Base-by-base conservation (phyloP, 2,329 filamentous ascomycete genomes). In the Alternaria novae-zelandiae region DNA sequence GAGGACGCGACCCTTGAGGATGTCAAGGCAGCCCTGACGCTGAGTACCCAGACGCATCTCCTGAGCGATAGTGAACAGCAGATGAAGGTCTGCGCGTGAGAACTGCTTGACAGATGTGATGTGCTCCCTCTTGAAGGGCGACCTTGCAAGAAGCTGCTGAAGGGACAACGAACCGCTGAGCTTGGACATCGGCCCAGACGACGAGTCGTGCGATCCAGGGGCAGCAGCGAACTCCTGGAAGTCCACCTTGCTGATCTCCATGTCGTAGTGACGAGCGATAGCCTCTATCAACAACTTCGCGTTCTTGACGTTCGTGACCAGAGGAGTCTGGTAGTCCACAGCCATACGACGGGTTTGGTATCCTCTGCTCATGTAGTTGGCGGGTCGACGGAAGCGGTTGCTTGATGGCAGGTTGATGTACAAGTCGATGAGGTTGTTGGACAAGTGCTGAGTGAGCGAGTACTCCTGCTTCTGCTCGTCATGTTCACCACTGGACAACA, bases 321-420 rank as follows among this genome's bases (percentile, higher is more conserved):
- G 85, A 62, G 96, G 96, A 58, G 96, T 97, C 83, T 98, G 95
- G 83, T 97, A 93, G 82, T 97, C 96, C 45, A 99, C 96, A 36
- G 96, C 96, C 94, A 99, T 97, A 81, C 96, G 90, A 80, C 96
- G 90, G 59, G 96, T 98, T 77, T 92, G 91, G 83, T 99, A 99
- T 64, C 96, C 96, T 84, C 96, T 96, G 82, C 92, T 96, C 91
- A 99, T 96, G 83, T 98, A 99, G 85, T 94, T 99, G 74, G 96
- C 96, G 30, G 96, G 96, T 70, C 96, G 90, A 73, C 96, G 89
- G 86, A 96, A 99, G 81, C 94, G 92, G 85, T 99, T 99, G 88
- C 89, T 97, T 12, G 96, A 98, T n/a, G 96, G 96, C 82, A 99
- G 82, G 82, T 99, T 99, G 89, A 99, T 97, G 85, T 99, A 99